Base-by-base conservation (phyloP, 1,284 basidiomycete genomes). In the Tylopilus orsonianus region DNA sequence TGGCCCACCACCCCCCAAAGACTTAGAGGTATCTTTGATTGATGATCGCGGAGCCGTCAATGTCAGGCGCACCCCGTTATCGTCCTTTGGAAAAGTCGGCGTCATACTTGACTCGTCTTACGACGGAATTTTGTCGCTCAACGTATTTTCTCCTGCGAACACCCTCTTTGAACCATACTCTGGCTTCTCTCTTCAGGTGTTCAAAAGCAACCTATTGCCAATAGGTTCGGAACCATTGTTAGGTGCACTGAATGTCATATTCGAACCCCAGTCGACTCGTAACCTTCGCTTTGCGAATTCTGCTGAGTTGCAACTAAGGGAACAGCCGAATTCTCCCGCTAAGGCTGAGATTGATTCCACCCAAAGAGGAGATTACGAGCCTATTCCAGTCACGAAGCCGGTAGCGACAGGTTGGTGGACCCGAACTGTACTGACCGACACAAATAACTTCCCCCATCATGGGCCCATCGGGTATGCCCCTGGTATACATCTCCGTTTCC, bases 401-500 rank as follows among this genome's bases (percentile, higher is more conserved):
- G 47, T 29, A 14, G 46, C 54, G 14, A 52, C 50, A 0, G 50
- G 50, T 1, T 56, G 54, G 54, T 56, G 54, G 54, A 49, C 43
- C 46, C 27, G 49, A 22, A 7, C 44, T 8, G 0, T 0, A 1
- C 0, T 39, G 26, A 19, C 1, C 1, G 38, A 48, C 23, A 19
- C 5, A 0, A 56, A 56, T 18, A 18, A 41, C 5, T 56, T 49
- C 38, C 54, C 54, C 5, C 46, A 29, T 6, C 4, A 27, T 16
- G 35, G 18, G 2, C n/a, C 18, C 0, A 23, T 9, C 13, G 53
- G 53, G 1, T 24, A n/a, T 16, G 26, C 43, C 18, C 49, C 54
- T 7, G 54, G 54, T 56, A 18, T 0, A 26, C 9, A 20, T 33
- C n/a, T 16, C 4, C 14, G 29, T 7, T 27, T 30, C 8, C 2